Evolutionary conservation across 441 rosid species (phyloP).

Genomic region (Raphanus hybrid): DNA sequence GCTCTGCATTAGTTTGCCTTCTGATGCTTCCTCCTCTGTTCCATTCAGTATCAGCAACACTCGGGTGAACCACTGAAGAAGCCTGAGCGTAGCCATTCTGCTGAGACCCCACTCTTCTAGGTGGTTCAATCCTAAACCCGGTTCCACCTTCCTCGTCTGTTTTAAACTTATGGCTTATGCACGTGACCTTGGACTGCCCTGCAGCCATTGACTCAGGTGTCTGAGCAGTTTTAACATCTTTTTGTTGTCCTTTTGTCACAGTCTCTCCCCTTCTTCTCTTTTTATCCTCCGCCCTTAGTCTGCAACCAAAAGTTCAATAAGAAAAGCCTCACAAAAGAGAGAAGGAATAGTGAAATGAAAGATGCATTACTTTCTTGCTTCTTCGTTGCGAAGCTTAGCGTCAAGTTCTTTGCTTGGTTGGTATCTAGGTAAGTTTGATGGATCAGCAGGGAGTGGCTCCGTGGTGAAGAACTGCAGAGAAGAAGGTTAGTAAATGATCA

Average conservation of each 20-base stretch:
- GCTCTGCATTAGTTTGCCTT: constrained; percentile 39
- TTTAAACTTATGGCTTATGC: constrained; percentile 52
- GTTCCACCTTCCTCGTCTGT: constrained; percentile 58
- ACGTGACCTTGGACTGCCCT: constrained; percentile 54
- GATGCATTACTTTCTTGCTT: constrained; percentile 56
- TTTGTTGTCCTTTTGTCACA: constrained; percentile 51
- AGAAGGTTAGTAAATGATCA: constrained; percentile 6
- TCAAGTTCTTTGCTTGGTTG: constrained; percentile 76
- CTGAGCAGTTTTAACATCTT: constrained; percentile 46
- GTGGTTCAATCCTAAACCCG: constrained; percentile 64
- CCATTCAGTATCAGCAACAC: constrained; percentile 44
- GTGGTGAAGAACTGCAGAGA: constrained; percentile 57
- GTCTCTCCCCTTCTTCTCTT: constrained; percentile 65
- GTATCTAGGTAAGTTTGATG: constrained; percentile 63
- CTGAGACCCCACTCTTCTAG: constrained; percentile 41
- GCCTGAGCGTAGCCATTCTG: constrained; percentile 52
- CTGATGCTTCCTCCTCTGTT: constrained; percentile 44
- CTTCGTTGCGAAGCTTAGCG: constrained; percentile 62
- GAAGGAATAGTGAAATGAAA: not conserved
- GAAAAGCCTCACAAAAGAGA: not conserved
- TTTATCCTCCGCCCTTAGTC: constrained; percentile 60
- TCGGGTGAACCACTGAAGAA: constrained; percentile 69
- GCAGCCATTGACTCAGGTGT: constrained; percentile 68
- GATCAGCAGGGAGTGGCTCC: constrained; percentile 62
- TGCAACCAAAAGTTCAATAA: constrained; percentile 36